Evolutionary conservation across 495 filamentous ascomycete genomes (phyloP).

Genomic region (Podospora bellae-mahoneyi): DNA sequence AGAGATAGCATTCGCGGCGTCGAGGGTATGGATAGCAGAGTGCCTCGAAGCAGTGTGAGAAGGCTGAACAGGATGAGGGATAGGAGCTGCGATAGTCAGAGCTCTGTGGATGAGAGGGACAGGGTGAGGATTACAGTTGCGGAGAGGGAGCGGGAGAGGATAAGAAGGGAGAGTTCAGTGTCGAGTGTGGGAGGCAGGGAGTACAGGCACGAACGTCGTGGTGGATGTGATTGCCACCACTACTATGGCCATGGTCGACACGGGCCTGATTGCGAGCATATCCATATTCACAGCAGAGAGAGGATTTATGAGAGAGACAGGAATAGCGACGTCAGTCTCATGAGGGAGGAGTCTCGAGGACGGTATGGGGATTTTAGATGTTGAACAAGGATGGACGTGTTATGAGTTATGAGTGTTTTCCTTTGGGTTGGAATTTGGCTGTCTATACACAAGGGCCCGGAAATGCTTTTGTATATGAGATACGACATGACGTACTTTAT

Average conservation of each 20-base stretch:
- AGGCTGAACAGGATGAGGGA: conserved; percentile 6
- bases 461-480: not conserved
- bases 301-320: conserved; percentile 1
- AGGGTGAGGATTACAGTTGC: conserved; percentile 15
- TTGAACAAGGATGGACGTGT: not conserved
- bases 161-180: conserved; percentile 7
- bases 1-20: conserved; percentile 1
- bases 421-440: not conserved
- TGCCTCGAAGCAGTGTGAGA: conserved; percentile 1
- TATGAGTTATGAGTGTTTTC: not conserved
- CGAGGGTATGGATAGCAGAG: conserved; percentile 4
- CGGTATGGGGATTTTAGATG: not conserved
- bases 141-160: conserved; percentile 13
- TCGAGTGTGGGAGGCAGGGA: not conserved
- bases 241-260: conserved; percentile 1
- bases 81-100: not conserved
- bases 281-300: conserved; percentile 3
- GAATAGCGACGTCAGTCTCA: not conserved
- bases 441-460: too few species aligned
- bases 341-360: conserved; percentile 2
- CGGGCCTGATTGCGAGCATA: not conserved
- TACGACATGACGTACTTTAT: not conserved
- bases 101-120: not conserved
- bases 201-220: conserved; percentile 1
- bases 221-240: not conserved